phyloP scores from a whole-genome alignment of 495 filamentous ascomycete genomes.

The Penicillium verhagenii region DNA sequence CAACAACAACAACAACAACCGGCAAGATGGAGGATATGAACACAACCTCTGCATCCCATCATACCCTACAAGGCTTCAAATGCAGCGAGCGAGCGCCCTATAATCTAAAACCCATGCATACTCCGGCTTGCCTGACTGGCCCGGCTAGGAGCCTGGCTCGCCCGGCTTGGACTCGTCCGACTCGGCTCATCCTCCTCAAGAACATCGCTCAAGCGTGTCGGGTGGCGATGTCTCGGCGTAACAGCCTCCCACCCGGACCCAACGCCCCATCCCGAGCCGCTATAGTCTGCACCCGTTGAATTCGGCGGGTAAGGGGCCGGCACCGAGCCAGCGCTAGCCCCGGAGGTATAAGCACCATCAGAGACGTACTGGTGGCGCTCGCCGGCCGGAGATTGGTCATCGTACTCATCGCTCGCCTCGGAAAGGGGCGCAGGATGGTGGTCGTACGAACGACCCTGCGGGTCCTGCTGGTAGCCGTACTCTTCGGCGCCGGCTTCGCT shows the following conservation, averaged over 20 bases:
- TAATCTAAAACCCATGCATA: constrained; percentile 17
- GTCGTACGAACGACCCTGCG: constrained; percentile 39
- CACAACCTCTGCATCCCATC: no score
- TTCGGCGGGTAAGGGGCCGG: constrained; percentile 32
- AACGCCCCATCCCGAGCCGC: constrained; percentile 62
- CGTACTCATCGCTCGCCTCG: constrained; percentile 56
- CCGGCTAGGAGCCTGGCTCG: constrained; percentile 50
- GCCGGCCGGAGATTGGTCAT: constrained; percentile 42
- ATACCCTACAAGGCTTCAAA: no score
- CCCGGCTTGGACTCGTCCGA: constrained; percentile 57
- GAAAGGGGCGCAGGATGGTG: constrained; percentile 36
- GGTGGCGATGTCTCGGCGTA: constrained; percentile 88
- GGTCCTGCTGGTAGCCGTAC: constrained; percentile 51
- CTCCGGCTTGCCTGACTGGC: constrained; percentile 48
- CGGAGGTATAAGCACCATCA: constrained; percentile 44
- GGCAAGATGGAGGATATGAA: no score
- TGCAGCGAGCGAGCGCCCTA: no score
- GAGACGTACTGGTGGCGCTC: constrained; percentile 45
- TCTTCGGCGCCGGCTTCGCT: constrained; percentile 59
- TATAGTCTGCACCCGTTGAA: constrained; percentile 49
- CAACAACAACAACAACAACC: no score
- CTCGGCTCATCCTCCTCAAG: constrained; percentile 68
- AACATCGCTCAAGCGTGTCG: constrained; percentile 91
- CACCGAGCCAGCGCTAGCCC: constrained; percentile 28
- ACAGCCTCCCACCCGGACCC: constrained; percentile 69